phyloP scores from a whole-genome alignment of 768 basidiomycete species.

The Royoungia palumana region DNA sequence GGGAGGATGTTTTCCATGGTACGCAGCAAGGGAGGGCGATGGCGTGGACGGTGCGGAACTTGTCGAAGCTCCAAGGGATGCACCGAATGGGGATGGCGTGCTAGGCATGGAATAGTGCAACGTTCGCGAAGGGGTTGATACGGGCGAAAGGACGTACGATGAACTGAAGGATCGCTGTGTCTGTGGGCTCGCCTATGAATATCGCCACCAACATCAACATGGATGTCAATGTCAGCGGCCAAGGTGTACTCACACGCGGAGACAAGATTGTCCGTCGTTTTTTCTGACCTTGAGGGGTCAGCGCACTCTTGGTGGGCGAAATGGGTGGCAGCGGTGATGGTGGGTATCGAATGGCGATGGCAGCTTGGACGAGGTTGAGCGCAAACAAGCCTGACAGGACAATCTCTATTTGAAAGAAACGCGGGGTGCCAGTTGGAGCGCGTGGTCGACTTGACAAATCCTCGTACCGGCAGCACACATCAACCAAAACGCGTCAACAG shows the following conservation, averaged over 20 bases:
- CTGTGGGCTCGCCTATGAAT: constrained; percentile 25
- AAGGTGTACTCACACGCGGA: constrained; percentile 14
- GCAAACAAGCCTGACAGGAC: constrained; percentile 27
- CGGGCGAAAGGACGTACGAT: constrained; percentile 29
- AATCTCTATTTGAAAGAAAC: constrained; percentile 24
- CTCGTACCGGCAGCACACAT: constrained; percentile 32
- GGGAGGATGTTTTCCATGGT: constrained; percentile 36
- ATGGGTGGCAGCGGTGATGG: constrained; percentile 28
- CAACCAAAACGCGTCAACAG: constrained; percentile 14
- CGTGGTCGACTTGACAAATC: not conserved
- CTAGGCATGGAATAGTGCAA: constrained; percentile 34
- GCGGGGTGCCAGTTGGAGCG: not conserved
- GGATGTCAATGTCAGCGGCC: not conserved
- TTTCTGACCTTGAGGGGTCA: constrained; percentile 26
- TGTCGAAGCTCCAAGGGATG: constrained; percentile 32
- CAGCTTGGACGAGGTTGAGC: constrained; percentile 36
- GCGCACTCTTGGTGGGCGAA: constrained; percentile 18
- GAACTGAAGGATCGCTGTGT: constrained; percentile 27
- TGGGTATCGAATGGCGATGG: constrained; percentile 36
- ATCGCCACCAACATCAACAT: not conserved
- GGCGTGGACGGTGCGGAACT: constrained; percentile 33
- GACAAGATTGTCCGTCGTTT: constrained; percentile 27
- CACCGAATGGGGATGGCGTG: constrained; percentile 37
- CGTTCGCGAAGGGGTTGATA: constrained; percentile 33
- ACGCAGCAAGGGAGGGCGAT: constrained; percentile 38